A percentile compares a stretch with the other conserved stretches of the same genome.
Conservation (phyloP, 768 basidiomycete species). For the Tricholoma hemisulphureum region DNA sequence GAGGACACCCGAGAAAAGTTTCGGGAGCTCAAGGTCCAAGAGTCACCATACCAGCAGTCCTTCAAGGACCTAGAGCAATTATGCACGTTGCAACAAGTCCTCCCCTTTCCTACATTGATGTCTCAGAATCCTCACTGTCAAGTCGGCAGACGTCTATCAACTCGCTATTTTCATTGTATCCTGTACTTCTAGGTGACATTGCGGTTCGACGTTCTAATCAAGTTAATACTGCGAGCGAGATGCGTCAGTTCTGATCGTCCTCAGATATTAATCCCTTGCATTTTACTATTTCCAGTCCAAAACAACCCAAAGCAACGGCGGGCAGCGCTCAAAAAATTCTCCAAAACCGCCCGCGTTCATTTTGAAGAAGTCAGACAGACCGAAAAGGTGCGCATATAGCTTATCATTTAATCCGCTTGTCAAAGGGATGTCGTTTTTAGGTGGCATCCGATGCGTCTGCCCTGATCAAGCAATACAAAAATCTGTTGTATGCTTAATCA, state of each 20-base stretch:
- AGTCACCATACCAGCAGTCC: slow-evolving; percentile 25
- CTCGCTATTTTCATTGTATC: slow-evolving; percentile 25
- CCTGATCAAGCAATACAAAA: slow-evolving; percentile 36
- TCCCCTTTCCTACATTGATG: not conserved
- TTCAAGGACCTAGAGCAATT: slow-evolving; percentile 26
- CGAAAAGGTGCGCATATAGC: slow-evolving; percentile 32
- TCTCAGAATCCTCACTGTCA: slow-evolving; percentile 1
- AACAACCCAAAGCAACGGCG: slow-evolving; percentile 25
- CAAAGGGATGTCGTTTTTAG: slow-evolving; percentile 16
- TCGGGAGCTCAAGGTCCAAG: slow-evolving; percentile 24
- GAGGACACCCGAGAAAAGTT: slow-evolving; percentile 30
- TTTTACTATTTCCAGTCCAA: slow-evolving; percentile 24
- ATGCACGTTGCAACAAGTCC: slow-evolving; percentile 26
- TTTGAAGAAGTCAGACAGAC: slow-evolving; percentile 34
- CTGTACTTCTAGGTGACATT: slow-evolving; percentile 30
- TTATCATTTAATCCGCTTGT: not conserved
- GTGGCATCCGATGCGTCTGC: slow-evolving; percentile 34
- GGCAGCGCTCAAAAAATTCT: slow-evolving; percentile 27
- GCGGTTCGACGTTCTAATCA: slow-evolving; percentile 32
- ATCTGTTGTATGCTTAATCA: slow-evolving; percentile 22
- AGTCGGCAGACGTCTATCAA: slow-evolving; percentile 19
- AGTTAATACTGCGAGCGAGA: slow-evolving; percentile 36
- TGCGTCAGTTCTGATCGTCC: slow-evolving; percentile 27
- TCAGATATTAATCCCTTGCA: not conserved
- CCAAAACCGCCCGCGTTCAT: slow-evolving; percentile 32